Conservation (phyloP, 164 flowering plant species). For the Macadamia tetraphylla region DNA sequence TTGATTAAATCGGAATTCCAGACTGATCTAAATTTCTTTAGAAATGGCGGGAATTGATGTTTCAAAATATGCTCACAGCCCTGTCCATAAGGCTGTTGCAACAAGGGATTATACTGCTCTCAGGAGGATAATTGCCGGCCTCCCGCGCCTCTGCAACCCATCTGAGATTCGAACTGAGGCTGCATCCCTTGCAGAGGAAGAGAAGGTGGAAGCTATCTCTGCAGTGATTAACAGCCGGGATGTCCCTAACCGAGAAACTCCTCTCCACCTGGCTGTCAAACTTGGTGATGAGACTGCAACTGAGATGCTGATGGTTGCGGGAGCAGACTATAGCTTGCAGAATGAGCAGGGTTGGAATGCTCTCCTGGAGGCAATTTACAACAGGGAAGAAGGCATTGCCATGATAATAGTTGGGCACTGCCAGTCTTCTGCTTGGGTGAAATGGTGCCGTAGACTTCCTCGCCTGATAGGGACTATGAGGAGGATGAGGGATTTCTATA, state of each 20-base stretch:
- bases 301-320: conserved; percentile 25
- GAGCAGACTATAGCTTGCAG: conserved; percentile 24
- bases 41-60: conserved; percentile 17
- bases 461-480: conserved; percentile 24
- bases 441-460: conserved; percentile 29
- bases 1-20: conserved; percentile 1
- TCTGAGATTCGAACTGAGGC: conserved; percentile 17
- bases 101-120: conserved; percentile 18
- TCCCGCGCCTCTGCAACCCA: conserved; percentile 16
- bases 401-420: conserved; percentile 24
- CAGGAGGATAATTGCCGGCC: conserved; percentile 9
- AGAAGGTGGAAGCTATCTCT: conserved; percentile 16
- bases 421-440: conserved; percentile 23
- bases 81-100: conserved; percentile 16
- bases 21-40: conserved; percentile 1
- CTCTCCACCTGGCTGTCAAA: conserved; percentile 24
- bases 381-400: conserved; percentile 20
- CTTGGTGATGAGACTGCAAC: conserved; percentile 15
- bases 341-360: conserved; percentile 26
- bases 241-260: conserved; percentile 24
- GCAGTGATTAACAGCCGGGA: conserved; percentile 18
- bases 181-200: conserved; percentile 17
- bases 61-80: conserved; percentile 14
- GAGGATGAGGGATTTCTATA: conserved; percentile 27
- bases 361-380: conserved; percentile 26